Conservation (phyloP, 805 yeast species). For the Myxozyma neotropica region DNA sequence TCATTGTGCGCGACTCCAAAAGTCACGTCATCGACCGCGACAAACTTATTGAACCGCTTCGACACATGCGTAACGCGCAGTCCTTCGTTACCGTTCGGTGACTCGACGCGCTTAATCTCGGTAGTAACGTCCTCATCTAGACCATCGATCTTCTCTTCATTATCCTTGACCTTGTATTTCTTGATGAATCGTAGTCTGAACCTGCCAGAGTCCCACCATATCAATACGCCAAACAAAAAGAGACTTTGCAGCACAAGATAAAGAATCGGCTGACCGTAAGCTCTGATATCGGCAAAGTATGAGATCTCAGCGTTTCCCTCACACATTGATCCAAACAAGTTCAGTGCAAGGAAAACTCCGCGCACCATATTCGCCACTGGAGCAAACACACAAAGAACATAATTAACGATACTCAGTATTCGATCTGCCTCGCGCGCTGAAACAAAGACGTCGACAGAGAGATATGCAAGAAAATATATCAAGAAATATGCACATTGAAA, state of each 20-base stretch:
- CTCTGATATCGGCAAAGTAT: slow-evolving; percentile 38
- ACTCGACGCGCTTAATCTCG: slow-evolving; percentile 36
- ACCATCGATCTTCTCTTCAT: slow-evolving; percentile 19
- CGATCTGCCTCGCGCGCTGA: slow-evolving; percentile 35
- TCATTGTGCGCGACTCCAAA: slow-evolving; percentile 43
- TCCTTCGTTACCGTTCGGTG: slow-evolving; percentile 32
- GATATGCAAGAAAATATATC: slow-evolving; percentile 40
- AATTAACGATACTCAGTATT: slow-evolving; percentile 35
- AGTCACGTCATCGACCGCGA: slow-evolving; percentile 42
- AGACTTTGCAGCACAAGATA: slow-evolving; percentile 39
- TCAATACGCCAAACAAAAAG: slow-evolving; percentile 33
- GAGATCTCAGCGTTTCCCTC: slow-evolving; percentile 23
- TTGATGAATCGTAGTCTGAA: slow-evolving; percentile 35
- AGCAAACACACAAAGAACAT: slow-evolving; percentile 38
- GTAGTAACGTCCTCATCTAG: slow-evolving; percentile 33
- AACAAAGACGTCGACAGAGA: slow-evolving; percentile 39
- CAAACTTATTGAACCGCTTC: slow-evolving; percentile 34
- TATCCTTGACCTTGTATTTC: slow-evolving; percentile 30
- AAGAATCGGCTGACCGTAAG: slow-evolving; percentile 43
- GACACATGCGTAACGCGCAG: slow-evolving; percentile 39
- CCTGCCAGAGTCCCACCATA: slow-evolving; percentile 43
- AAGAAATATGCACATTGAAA: slow-evolving; percentile 40
- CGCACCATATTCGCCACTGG: slow-evolving; percentile 40
- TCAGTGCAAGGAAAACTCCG: slow-evolving; percentile 40
- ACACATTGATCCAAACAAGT: slow-evolving; percentile 42